These are phyloP conservation scores for Phialophora expanda DNA, from an alignment of 2,329 filamentous ascomycete genomes.

Conservation along the genomic window DNA sequence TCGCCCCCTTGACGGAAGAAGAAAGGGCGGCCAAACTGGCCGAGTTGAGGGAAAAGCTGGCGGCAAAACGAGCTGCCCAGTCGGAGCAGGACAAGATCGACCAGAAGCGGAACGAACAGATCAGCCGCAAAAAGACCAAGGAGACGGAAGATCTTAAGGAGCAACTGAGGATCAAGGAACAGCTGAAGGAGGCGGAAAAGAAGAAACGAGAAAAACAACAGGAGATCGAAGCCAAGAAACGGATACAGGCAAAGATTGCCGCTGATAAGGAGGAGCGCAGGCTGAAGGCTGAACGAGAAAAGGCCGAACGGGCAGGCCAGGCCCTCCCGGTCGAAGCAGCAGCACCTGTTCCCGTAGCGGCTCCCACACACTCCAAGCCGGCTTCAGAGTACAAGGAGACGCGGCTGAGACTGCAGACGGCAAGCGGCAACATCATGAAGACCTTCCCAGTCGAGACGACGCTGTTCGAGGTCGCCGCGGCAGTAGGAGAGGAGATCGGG, in stretches of 20 bases:
- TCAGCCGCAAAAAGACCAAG: slow-evolving; percentile 84
- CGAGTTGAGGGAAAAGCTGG: slow-evolving; percentile 73
- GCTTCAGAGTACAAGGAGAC: slow-evolving; percentile 78
- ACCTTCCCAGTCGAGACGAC: slow-evolving; percentile 88
- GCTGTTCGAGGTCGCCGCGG: slow-evolving; percentile 85
- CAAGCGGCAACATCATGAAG: slow-evolving; percentile 79
- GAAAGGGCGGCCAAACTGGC: slow-evolving; percentile 82
- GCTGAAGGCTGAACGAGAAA: slow-evolving; percentile 81
- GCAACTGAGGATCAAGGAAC: slow-evolving; percentile 83
- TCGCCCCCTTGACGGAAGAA: slow-evolving; percentile 87
- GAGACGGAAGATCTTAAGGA: slow-evolving; percentile 90
- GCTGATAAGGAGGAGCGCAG: slow-evolving; percentile 90
- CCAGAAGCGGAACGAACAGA: slow-evolving; percentile 82
- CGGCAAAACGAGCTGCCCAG: slow-evolving; percentile 72
- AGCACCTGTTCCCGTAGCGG: slow-evolving; percentile 52
- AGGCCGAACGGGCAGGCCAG: slow-evolving; percentile 82
- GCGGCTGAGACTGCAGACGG: slow-evolving; percentile 78
- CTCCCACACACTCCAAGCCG: slow-evolving; percentile 62
- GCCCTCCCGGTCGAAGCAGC: slow-evolving; percentile 51
- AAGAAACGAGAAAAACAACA: slow-evolving; percentile 88
- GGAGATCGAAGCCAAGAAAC: slow-evolving; percentile 82
- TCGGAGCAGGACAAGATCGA: slow-evolving; percentile 78
- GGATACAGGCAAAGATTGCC: slow-evolving; percentile 91
- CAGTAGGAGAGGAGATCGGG: slow-evolving; percentile 73
- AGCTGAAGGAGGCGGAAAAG: slow-evolving; percentile 84